Evolutionary conservation across 306 rosid genomes (phyloP), one percentile per base, ranked within the genome.

Genomic region (Glycine soja): DNA sequence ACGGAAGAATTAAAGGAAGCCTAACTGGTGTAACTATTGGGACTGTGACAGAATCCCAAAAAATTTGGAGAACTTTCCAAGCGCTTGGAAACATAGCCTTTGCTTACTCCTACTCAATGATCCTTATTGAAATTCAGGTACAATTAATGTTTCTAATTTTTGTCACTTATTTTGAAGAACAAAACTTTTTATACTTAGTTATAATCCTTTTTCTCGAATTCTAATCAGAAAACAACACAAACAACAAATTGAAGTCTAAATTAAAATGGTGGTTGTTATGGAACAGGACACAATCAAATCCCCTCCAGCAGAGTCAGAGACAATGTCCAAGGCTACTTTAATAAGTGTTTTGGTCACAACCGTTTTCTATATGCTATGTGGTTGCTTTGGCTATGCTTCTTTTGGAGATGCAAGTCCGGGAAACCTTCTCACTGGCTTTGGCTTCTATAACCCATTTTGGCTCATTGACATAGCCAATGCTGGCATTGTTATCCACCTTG

Each of bases 51-150:
- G 48, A 74, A 67, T 10, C 77, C 2, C 80, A 84, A 66, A 87
- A 87, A 66, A 1, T 84, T 57, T 87, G 88, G 88, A 84, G 71
- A 42, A 79, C 75, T 30, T 87, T 87, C 34, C 88, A 81, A 87
- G 86, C 90, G 64, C 86, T 87, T 42, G 88, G 90, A 5, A 76
- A 85, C 76, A 87, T 87, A 48, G 88, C 90, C 13, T 87, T 87
- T 82, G 83, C 90, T 16, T 87, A 84, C 78, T 87, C 90, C n/a
- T 87, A 78, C 46, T 81, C 90, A 42, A 70, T 82, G 83, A 85
- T 87, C 78, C 90, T 87, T 11, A 75, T 85, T 30, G 90, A 87
- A 79, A 84, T 87, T 76, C 86, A 85, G 90, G 90, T 87, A 77
- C 13, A 64, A 10, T 32, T 58, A 24, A 70, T 76, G 47, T 54